A percentile compares a stretch with the other conserved stretches of the same genome.
Conservation (phyloP, 768 basidiomycete genomes). For the Hygrocybe punicea region DNA sequence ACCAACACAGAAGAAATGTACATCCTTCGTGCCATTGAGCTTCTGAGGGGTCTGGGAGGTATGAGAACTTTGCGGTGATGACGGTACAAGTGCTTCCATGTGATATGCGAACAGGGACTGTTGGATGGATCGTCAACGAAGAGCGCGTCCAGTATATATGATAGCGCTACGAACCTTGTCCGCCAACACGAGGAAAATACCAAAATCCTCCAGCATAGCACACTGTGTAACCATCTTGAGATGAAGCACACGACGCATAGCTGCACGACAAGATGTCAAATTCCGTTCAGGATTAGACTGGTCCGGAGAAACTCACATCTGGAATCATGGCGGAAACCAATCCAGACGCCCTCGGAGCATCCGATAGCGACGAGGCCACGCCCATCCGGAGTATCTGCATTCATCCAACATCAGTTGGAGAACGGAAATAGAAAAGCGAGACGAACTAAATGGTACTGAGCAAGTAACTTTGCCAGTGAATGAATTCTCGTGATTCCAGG, state of each 20-base stretch:
- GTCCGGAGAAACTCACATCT: slow-evolving; percentile 53
- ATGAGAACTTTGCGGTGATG: slow-evolving; percentile 64
- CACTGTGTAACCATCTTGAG: slow-evolving; percentile 92
- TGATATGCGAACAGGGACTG: slow-evolving; percentile 90
- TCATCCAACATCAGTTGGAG: slow-evolving; percentile 6
- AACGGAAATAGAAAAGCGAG: slow-evolving; percentile 15
- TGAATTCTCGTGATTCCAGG: slow-evolving; percentile 72
- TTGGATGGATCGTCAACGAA: background rate
- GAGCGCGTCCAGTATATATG: background rate
- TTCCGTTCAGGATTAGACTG: background rate
- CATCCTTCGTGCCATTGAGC: slow-evolving; percentile 85
- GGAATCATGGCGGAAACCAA: slow-evolving; percentile 89
- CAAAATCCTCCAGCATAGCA: slow-evolving; percentile 94
- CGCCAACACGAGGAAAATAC: slow-evolving; percentile 91
- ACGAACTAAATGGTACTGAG: slow-evolving; percentile 86
- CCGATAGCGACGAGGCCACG: slow-evolving; percentile 88
- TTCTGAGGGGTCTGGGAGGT: slow-evolving; percentile 83
- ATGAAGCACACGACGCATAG: slow-evolving; percentile 90
- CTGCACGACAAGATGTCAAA: slow-evolving; percentile 35
- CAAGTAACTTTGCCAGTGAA: slow-evolving; percentile 88
- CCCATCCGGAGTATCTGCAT: slow-evolving; percentile 75
- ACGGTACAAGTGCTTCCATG: slow-evolving; percentile 93
- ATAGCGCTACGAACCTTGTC: slow-evolving; percentile 61
- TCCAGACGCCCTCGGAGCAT: slow-evolving; percentile 96
- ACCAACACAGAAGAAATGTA: slow-evolving; percentile 94